Evolutionary conservation across 2,329 filamentous ascomycete genomes (phyloP), one percentile per base, ranked within the genome.

Genomic region (Phyllosticta citrichinensis): DNA sequence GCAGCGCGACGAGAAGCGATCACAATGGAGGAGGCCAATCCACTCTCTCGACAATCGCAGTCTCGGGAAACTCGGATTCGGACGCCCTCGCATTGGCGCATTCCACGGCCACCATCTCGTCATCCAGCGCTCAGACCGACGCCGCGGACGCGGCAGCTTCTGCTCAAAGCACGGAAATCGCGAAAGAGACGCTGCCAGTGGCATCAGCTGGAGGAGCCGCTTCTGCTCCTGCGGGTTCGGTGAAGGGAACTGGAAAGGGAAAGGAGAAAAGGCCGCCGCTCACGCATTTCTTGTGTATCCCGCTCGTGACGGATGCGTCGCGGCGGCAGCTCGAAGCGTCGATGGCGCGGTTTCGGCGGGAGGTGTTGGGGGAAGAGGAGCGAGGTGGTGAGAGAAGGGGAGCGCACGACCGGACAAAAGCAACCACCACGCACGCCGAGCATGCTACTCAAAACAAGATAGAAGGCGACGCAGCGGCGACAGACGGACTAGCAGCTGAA

Each of bases 281-380:
- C 24, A 92, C 88, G 3, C 89, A 92, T 73, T 92, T 92, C 69
- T 77, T 92, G 55, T 89, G 86, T 72, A 77, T 93, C 57, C 87
- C 91, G 1, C 81, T 97, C 6, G 78, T 87, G 56, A 89, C 83
- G 2, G 60, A 76, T 0, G 57, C 73, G 8, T 88, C 86, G 1
- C 79, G 83, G 14, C 78, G 82, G 0, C 86, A 91, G 69, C 80
- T 96, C 1, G 78, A 83, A n/a, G 71, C 74, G 2, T 85, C 81
- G 20, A 73, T 95, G 4, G 74, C 79, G 5, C 69, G 77, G 6
- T 92, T 95, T 70, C 79, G 77, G 62, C 74, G 81, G 27, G 82
- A 87, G 64, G 80, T 87, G 22, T 24, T 61, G 64, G 30, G 52
- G 55, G 52, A 17, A 3, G 62, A 60, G 22, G 63, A 55, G 11